Evolutionary conservation across 73 alveolate species (phyloP).

Genomic region (Paramecium caudatum): DNA sequence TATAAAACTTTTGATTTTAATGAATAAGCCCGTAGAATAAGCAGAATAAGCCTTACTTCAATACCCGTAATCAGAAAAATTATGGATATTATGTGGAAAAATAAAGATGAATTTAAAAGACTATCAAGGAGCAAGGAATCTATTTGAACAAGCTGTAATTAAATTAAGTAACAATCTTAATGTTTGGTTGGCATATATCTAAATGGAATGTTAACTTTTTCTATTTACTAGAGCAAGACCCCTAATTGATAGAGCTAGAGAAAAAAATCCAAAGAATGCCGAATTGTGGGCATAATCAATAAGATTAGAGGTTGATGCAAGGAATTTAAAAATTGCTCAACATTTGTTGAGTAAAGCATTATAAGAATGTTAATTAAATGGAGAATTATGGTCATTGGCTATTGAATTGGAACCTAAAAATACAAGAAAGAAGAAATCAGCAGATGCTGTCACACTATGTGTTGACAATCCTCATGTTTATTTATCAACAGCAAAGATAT

Average conservation of each 20-base stretch:
- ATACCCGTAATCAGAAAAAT: constrained; percentile 77
- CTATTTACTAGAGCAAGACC: constrained; percentile 86
- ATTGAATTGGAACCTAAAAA: constrained; percentile 83
- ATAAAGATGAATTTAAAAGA: constrained; percentile 58
- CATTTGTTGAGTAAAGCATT: constrained; percentile 82
- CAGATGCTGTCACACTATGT: constrained; percentile 81
- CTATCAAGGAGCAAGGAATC: constrained; percentile 77
- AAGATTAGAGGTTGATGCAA: constrained; percentile 81
- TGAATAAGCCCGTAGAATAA: constrained; percentile 61
- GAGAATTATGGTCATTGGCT: constrained; percentile 85
- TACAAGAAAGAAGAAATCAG: constrained; percentile 81
- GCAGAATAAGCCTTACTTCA: constrained; percentile 70
- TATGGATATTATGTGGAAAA: constrained; percentile 79
- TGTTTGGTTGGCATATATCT: constrained; percentile 82
- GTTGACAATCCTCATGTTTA: constrained; percentile 81
- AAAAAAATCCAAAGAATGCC: constrained; percentile 79
- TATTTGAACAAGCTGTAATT: constrained; percentile 81
- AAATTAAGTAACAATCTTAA: constrained; percentile 42
- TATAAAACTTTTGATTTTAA: constrained; percentile 74
- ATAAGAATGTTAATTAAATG: constrained; percentile 79
- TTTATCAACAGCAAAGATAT: constrained; percentile 80
- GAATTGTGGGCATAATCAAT: constrained; percentile 84
- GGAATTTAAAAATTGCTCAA: constrained; percentile 82
- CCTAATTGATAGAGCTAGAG: constrained; percentile 85
- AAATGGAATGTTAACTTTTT: constrained; percentile 77